Conservation (phyloP, 805 yeast species). For the Metschnikowia amazonensis region DNA sequence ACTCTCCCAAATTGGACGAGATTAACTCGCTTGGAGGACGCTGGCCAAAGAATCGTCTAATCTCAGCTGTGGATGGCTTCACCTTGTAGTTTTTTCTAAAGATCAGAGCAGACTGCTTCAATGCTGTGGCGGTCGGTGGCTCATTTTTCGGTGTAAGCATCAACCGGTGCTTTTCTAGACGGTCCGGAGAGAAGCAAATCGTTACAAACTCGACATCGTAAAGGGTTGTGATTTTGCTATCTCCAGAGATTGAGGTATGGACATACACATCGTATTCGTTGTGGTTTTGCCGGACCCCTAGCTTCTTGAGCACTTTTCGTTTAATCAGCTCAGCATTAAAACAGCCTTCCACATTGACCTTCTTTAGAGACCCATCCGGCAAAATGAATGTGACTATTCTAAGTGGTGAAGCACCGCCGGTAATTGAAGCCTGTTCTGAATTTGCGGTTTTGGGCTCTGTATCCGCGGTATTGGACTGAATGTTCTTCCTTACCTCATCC, state of each 20-base stretch:
- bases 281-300: conserved; percentile 45
- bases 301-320: conserved; percentile 57
- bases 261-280: conserved; percentile 61
- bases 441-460: background rate
- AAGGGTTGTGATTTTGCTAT: conserved; percentile 38
- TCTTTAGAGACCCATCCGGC: conserved; percentile 67
- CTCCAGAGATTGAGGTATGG: conserved; percentile 29
- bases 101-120: conserved; percentile 51
- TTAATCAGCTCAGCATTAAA: conserved; percentile 78
- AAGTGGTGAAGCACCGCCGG: conserved; percentile 6
- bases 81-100: conserved; percentile 20
- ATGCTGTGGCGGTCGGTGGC: conserved; percentile 58
- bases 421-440: background rate
- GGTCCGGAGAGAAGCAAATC: conserved; percentile 70
- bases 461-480: background rate
- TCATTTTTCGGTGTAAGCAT: conserved; percentile 64
- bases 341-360: conserved; percentile 72
- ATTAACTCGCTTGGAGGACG: conserved; percentile 92
- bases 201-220: conserved; percentile 80
- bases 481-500: conserved; percentile 9
- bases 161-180: conserved; percentile 65
- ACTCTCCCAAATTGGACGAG: conserved; percentile 82
- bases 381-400: conserved; percentile 59
- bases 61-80: conserved; percentile 18
- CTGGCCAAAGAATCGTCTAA: conserved; percentile 68